Evolutionary conservation across 1,139 yeast genomes (phyloP).

Genomic region (Wickerhamomyces sp.): DNA sequence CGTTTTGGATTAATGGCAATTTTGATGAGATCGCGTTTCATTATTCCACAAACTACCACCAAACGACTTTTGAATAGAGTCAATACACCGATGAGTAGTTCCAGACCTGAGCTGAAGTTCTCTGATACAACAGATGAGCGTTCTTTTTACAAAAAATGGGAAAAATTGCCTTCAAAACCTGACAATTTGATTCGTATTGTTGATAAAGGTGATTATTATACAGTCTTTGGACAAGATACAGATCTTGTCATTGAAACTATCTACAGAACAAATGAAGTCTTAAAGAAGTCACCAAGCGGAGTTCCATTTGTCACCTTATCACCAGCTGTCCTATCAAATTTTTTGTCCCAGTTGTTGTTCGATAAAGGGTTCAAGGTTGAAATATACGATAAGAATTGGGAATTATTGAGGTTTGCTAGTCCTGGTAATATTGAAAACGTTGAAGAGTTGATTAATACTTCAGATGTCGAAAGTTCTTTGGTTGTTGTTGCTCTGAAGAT

Average conservation of each 20-base stretch:
- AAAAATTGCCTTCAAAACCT: constrained; percentile 46
- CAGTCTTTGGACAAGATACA: constrained; percentile 74
- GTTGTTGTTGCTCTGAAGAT: constrained; percentile 73
- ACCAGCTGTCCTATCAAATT: constrained; percentile 61
- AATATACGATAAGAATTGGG: constrained; percentile 60
- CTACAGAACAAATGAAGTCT: constrained; percentile 75
- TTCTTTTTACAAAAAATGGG: constrained; percentile 53
- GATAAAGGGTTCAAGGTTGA: constrained; percentile 76
- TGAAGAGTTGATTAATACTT: constrained; percentile 62
- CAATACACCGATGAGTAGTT: constrained; percentile 12
- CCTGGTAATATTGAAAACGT: constrained; percentile 88
- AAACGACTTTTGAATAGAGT: too few species aligned
- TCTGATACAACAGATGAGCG: constrained; percentile 42
- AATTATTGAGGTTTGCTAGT: constrained; percentile 59
- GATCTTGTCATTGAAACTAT: constrained; percentile 74
- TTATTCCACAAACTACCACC: too few species aligned
- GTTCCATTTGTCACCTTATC: constrained; percentile 73
- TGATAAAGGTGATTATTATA: constrained; percentile 75
- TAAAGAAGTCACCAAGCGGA: constrained; percentile 47
- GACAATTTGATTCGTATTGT: constrained; percentile 56
- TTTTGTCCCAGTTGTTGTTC: constrained; percentile 62
- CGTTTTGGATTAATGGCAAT: too few species aligned
- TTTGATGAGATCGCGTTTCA: too few species aligned
- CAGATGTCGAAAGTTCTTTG: constrained; percentile 52
- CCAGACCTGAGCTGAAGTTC: constrained; percentile 71